phyloP scores from a whole-genome alignment of 73 alveolate species.

The Blepharisma stoltei region DNA sequence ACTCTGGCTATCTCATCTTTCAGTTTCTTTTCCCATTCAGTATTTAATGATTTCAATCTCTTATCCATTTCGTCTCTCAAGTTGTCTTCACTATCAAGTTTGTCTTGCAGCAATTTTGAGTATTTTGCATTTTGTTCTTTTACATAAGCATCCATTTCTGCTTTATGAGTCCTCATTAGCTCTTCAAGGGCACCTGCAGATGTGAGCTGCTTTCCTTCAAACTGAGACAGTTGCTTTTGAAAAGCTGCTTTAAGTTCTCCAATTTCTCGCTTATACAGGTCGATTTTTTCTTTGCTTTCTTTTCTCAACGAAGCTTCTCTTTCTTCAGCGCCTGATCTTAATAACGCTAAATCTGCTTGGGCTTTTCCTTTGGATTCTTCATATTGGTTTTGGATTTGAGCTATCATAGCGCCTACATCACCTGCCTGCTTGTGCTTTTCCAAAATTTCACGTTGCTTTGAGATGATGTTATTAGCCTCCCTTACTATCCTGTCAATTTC shows the following conservation, averaged over 20 bases:
- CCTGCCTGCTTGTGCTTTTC: slow-evolving; percentile 58
- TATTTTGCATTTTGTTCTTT: slow-evolving; percentile 72
- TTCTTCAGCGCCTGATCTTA: slow-evolving; percentile 54
- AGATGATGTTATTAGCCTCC: slow-evolving; percentile 81
- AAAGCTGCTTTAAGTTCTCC: slow-evolving; percentile 59
- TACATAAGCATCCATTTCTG: slow-evolving; percentile 73
- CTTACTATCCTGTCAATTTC: slow-evolving; percentile 81
- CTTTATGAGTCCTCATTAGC: slow-evolving; percentile 54
- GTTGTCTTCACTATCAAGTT: slow-evolving; percentile 68
- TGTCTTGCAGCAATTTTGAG: slow-evolving; percentile 62
- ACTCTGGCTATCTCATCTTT: slow-evolving; percentile 36
- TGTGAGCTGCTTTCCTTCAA: slow-evolving; percentile 46
- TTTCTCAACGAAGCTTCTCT: slow-evolving; percentile 54
- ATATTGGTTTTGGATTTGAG: slow-evolving; percentile 47
- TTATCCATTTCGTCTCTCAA: slow-evolving; percentile 52
- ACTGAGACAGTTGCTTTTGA: slow-evolving; percentile 45
- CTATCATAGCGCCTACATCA: slow-evolving; percentile 47
- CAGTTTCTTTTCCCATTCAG: slow-evolving; percentile 42
- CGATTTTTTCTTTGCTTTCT: slow-evolving; percentile 55
- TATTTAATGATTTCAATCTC: slow-evolving; percentile 34
- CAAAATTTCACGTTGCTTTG: slow-evolving; percentile 62
- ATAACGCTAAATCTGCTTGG: slow-evolving; percentile 47
- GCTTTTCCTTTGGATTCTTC: slow-evolving; percentile 60
- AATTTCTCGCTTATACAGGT: slow-evolving; percentile 50
- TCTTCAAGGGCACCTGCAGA: slow-evolving; percentile 55